Evolutionary conservation across 2,329 filamentous ascomycete species (phyloP), one percentile per base, ranked within the genome.

Genomic region (Ceratocystis harringtonii): DNA sequence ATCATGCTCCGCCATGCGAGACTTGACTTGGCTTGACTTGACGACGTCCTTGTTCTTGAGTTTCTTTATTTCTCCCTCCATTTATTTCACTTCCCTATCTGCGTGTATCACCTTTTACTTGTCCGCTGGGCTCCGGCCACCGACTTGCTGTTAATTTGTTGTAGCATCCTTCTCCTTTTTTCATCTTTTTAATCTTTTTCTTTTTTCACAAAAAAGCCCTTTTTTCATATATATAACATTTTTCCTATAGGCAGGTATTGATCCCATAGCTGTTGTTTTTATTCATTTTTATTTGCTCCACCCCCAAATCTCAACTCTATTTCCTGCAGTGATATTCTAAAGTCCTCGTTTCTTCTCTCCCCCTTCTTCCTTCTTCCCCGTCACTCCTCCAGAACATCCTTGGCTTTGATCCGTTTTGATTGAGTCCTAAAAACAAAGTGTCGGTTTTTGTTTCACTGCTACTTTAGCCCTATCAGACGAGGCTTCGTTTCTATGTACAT

Each of bases 371-470:
- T 58, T 58, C 52, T 32, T 32, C 28, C 52, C 28, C 52, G 28
- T 58, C 52, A 58, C 52, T 57, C 52, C 52, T 25, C 52, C 28
- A 57, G 52, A 28, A 57, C 52, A 58, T 58, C 52, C 52, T 58
- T 8, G 52, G 52, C 52, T 15, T 58, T 58, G 52, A 58, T 58
- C 52, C 8, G 52, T 58, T 58, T 58, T 58, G 52, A 25, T 57
- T 32, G 52, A 58, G 28, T 32, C 17, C 52, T 17, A 30, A 58
- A 32, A 58, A 32, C 52, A 58, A 8, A 58, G 52, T 58, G 52
- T 58, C 52, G 52, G 52, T 58, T 58, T 58, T 58, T 58, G 52
- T 58, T 58, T 58, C 52, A 58, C 52, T 58, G 52, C 52, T 58
- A 32, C 52, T 58, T 58, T 32, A 30, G 52, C 52, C 52, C 52